Percentiles rank a stretch among this genome's conserved stretches.
Evolutionary conservation across 2,329 filamentous ascomycete species (phyloP).

Genomic region (Keithomyces neogunnii): DNA sequence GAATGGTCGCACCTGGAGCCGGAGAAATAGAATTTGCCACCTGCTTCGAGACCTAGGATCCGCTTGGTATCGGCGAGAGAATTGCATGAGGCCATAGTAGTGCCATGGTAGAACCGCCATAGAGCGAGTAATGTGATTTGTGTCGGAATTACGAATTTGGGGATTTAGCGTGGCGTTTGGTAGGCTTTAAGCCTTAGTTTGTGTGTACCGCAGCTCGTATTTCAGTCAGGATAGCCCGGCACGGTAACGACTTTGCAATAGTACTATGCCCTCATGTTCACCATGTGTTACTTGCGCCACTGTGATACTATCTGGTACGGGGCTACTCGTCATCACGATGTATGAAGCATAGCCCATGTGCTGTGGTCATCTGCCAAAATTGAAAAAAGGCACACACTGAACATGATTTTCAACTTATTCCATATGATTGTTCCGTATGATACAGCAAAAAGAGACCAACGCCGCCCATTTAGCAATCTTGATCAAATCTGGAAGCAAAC

Average conservation of each 20-base stretch:
- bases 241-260: too few species aligned
- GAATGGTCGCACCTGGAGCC: conserved; percentile 71
- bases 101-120: background rate
- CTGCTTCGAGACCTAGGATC: conserved; percentile 6
- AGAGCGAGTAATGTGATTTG: background rate
- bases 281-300: too few species aligned
- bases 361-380: too few species aligned
- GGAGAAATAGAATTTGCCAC: conserved; percentile 17
- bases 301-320: too few species aligned
- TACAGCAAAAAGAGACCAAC: background rate
- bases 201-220: background rate
- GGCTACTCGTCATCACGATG: too few species aligned
- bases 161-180: background rate
- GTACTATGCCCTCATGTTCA: too few species aligned
- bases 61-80: background rate
- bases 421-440: conserved; percentile 2
- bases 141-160: background rate
- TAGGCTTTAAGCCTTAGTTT: background rate
- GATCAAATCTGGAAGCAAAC: background rate
- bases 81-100: background rate
- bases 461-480: background rate
- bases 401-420: conserved; percentile 9
- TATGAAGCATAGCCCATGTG: too few species aligned
- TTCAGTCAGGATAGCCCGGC: background rate
- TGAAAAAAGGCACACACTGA: background rate